A percentile compares a stretch with the other conserved stretches of the same genome.
Evolutionary conservation across 148 eudicot species (phyloP).

Genomic region (Heliosperma pusillum): DNA sequence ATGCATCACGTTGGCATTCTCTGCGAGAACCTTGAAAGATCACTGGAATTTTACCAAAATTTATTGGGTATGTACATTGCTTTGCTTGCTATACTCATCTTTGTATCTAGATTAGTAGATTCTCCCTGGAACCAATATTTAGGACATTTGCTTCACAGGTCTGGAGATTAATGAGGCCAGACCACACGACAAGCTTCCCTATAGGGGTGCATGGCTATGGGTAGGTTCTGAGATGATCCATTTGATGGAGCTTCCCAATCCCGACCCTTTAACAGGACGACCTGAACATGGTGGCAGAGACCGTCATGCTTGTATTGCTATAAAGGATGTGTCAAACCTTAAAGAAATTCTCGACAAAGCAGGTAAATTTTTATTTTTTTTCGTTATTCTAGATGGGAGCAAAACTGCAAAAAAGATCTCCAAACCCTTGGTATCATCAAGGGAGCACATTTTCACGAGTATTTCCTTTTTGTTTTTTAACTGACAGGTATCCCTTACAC

Average conservation of each 20-base stretch:
- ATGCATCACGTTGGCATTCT: constrained; percentile 93
- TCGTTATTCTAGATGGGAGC: background rate
- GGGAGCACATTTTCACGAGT: background rate
- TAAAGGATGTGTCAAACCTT: constrained; percentile 78
- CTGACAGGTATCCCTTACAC: constrained; percentile 80
- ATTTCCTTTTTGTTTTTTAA: background rate
- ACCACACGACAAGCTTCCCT: constrained; percentile 94
- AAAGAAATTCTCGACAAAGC: constrained; percentile 75
- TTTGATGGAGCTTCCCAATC: constrained; percentile 98
- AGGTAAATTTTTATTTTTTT: constrained; percentile 38
- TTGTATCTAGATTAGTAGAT: background rate
- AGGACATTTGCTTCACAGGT: constrained; percentile 38
- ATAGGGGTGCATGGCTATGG: constrained; percentile 99
- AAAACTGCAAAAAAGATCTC: background rate
- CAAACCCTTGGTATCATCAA: background rate
- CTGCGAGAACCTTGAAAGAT: constrained; percentile 91
- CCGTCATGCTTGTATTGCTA: constrained; percentile 83
- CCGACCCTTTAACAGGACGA: constrained; percentile 91
- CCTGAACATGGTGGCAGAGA: constrained; percentile 95
- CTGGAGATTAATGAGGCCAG: constrained; percentile 91
- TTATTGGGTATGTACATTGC: constrained; percentile 53
- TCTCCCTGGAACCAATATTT: background rate
- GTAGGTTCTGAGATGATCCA: constrained; percentile 98
- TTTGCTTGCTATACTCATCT: background rate
- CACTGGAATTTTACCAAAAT: constrained; percentile 90